Base-by-base conservation (phyloP, 2,329 filamentous ascomycete species). In the Exophiala sideris region DNA sequence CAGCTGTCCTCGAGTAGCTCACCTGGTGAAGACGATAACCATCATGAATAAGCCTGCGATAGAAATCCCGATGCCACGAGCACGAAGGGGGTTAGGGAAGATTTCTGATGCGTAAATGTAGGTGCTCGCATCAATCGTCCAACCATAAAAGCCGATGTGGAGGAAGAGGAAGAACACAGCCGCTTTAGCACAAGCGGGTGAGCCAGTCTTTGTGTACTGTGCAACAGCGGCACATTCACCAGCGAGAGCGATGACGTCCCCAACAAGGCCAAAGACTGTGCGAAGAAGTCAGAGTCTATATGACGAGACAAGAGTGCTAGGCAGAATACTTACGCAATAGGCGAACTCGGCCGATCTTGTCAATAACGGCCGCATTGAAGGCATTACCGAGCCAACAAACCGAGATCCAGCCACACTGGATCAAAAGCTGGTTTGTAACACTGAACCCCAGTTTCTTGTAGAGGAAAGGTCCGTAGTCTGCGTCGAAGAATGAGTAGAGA, bases 91-190 rank as follows among this genome's bases (percentile, higher is more conserved):
- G 0, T 88, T 71, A 0, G 87, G 86, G 64, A 88, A 90, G 53
- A 89, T 89, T 65, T 90, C 86, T 1, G 86, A 84, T 0, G 83
- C 84, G 52, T 87, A 87, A 0, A 87, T 69, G 81, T 82, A 82
- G 1, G 81, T 79, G 5, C 82, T 84, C 0, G 82, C 82, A 18
- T 82, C 85, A 56, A 87, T 87, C 0, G 83, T 73, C 1, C 76
- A 78, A 0, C 82, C 86, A 67, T 84, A 87, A 41, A 87, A 73
- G 64, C 38, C 48, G 14, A 55, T 47, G 10, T 54, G 52, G 14
- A 47, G 47, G 44, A 59, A 50, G 10, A 90, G 82, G 70, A 89
- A 87, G 0, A 82, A 81, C 0, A 84, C 85, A 0, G 85, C 86
- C 0, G 85, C 86, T 0, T 80, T 82, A 32, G 84, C 84, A 0